Evolutionary conservation across 148 eudicot species (phyloP).

Genomic region (Diospyros kaki): DNA sequence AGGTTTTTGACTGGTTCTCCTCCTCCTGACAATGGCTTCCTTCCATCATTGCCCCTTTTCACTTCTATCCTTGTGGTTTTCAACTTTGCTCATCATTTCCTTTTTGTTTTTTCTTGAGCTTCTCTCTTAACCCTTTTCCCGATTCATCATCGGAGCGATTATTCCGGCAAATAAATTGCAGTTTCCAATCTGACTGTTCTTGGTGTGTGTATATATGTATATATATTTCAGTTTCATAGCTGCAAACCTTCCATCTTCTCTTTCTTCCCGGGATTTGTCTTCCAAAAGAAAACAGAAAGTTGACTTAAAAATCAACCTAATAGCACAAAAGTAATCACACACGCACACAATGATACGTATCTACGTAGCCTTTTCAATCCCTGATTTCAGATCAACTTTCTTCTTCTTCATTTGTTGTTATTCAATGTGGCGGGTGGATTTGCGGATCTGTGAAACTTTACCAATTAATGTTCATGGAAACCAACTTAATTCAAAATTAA

Average conservation of each 20-base stretch:
- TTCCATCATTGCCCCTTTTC: slow-evolving; percentile 7
- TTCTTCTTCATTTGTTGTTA: background rate
- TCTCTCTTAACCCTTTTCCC: background rate
- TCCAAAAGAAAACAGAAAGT: background rate
- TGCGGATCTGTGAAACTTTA: too few relatives aligned
- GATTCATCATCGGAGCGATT: background rate
- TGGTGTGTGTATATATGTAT: too few relatives aligned
- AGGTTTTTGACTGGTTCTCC: slow-evolving; percentile 3
- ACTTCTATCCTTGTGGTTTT: background rate
- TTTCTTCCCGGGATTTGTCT: slow-evolving; percentile 5
- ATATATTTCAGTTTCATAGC: background rate
- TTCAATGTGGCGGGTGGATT: too few relatives aligned
- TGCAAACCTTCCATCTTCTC: background rate
- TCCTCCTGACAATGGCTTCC: background rate
- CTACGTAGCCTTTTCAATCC: background rate
- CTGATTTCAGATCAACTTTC: background rate
- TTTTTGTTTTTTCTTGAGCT: background rate
- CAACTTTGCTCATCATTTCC: slow-evolving; percentile 8
- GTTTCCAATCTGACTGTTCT: background rate
- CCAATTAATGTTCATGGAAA: too few relatives aligned
- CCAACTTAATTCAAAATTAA: too few relatives aligned
- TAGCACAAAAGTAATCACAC: background rate
- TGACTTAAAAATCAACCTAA: too few relatives aligned
- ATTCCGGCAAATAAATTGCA: too few relatives aligned
- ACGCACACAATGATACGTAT: too few relatives aligned